phyloP scores from a whole-genome alignment of 306 rosid species.

The Rosa persica region DNA sequence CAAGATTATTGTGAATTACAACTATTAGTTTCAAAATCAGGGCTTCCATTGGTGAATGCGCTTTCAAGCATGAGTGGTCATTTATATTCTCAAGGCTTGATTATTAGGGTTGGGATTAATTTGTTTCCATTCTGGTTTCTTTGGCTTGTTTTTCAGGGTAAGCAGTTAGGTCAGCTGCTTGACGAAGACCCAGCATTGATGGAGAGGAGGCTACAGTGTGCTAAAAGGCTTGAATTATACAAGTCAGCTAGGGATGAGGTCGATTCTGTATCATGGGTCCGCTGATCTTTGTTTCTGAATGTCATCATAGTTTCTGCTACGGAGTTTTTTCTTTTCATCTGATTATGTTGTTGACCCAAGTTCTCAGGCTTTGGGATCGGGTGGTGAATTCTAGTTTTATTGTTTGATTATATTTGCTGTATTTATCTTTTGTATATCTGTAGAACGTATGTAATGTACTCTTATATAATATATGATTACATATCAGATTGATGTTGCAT shows the following conservation, averaged over 20 bases:
- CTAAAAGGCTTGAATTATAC: slow-evolving; percentile 82
- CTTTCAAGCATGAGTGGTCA: neutral
- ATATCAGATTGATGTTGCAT: neutral
- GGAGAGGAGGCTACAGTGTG: slow-evolving; percentile 90
- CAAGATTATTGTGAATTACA: neutral
- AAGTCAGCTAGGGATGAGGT: slow-evolving; percentile 96
- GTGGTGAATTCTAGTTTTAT: neutral
- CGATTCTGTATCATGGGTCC: slow-evolving; percentile 84
- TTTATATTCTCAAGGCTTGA: neutral
- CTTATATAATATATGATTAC: neutral
- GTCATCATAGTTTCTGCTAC: neutral
- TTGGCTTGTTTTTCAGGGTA: slow-evolving; percentile 45
- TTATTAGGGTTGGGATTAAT: too few relatives aligned
- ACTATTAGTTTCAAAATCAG: neutral
- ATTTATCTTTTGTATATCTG: slow-evolving; percentile 10
- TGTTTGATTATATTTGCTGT: neutral
- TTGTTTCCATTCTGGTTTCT: neutral
- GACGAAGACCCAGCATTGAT: slow-evolving; percentile 95
- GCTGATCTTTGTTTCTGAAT: slow-evolving; percentile 34
- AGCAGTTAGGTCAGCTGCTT: slow-evolving; percentile 64
- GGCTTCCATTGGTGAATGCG: neutral
- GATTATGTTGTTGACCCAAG: neutral
- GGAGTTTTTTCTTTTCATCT: neutral
- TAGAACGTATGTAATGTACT: neutral
- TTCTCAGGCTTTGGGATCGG: slow-evolving; percentile 23